Evolutionary conservation across 805 yeast species (phyloP).

Genomic region (Ogataea populi-albae): DNA sequence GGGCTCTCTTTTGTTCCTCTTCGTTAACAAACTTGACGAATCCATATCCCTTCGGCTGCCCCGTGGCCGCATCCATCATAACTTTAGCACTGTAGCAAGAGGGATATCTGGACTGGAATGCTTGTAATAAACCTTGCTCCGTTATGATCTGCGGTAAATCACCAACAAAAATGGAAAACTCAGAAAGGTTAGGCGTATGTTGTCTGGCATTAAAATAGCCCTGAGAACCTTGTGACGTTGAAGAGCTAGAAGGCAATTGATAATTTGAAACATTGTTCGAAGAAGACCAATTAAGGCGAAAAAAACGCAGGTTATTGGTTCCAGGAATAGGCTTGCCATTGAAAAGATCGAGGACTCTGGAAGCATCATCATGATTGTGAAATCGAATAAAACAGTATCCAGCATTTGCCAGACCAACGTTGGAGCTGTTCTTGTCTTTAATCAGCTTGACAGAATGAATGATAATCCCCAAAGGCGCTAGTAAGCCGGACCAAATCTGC

Average conservation of each 20-base stretch:
- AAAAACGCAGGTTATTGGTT: constrained; percentile 46
- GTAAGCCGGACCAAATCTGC: constrained; percentile 58
- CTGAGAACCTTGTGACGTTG: constrained; percentile 7
- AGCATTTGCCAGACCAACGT: constrained; percentile 42
- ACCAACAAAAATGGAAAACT: constrained; percentile 79
- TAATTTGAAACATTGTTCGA: constrained; percentile 23
- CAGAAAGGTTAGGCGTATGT: constrained; percentile 28
- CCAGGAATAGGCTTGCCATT: constrained; percentile 73
- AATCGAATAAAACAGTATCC: constrained; percentile 86
- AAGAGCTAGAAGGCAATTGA: constrained; percentile 13
- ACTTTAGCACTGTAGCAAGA: constrained; percentile 75
- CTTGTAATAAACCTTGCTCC: constrained; percentile 60
- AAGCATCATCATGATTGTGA: constrained; percentile 55
- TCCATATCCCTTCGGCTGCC: constrained; percentile 80
- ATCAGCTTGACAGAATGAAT: constrained; percentile 62
- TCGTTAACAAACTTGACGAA: constrained; percentile 74
- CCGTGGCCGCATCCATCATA: constrained; percentile 70
- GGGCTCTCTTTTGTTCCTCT: constrained; percentile 67
- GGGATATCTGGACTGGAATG: constrained; percentile 67
- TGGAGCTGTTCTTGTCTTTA: constrained; percentile 50
- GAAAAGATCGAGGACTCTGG: constrained; percentile 55
- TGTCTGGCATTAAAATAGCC: constrained; percentile 10
- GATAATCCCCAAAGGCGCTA: constrained; percentile 55
- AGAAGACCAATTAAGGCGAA: constrained; percentile 82
- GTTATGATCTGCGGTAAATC: constrained; percentile 74